Conservation (phyloP, 1,284 basidiomycete species). For the Leccinum fallax region DNA sequence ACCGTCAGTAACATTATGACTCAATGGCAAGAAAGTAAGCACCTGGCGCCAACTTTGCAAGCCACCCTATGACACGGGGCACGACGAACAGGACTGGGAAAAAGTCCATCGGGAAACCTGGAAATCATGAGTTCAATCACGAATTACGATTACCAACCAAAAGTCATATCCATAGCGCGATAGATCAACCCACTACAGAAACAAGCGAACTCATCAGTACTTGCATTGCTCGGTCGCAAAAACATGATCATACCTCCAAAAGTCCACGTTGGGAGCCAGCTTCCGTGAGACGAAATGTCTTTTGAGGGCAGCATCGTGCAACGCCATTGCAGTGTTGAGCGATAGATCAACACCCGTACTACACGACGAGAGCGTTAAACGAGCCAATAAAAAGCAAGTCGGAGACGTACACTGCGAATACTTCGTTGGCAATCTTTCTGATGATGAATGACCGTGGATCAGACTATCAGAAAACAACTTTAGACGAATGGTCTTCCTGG, state of each 20-base stretch:
- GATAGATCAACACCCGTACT: slow-evolving; percentile 82
- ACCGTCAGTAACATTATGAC: slow-evolving; percentile 11
- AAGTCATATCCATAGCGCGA: slow-evolving; percentile 75
- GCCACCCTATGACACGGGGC: slow-evolving; percentile 86
- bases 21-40: not conserved
- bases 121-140: slow-evolving; percentile 1
- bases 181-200: slow-evolving; percentile 75
- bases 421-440: slow-evolving; percentile 84
- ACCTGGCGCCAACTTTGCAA: slow-evolving; percentile 87
- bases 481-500: not conserved
- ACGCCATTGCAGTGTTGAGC: slow-evolving; percentile 83
- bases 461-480: slow-evolving; percentile 48
- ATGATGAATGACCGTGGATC: slow-evolving; percentile 89
- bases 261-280: slow-evolving; percentile 82
- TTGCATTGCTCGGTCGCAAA: not conserved
- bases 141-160: not conserved
- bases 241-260: slow-evolving; percentile 53
- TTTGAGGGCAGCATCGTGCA: slow-evolving; percentile 87
- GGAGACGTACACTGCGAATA: slow-evolving; percentile 70
- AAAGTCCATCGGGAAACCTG: slow-evolving; percentile 87
- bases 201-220: not conserved
- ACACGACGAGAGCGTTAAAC: slow-evolving; percentile 1
- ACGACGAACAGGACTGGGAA: slow-evolving; percentile 91
- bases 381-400: not conserved
- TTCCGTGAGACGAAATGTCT: slow-evolving; percentile 77